Percentiles rank a stretch among this genome's conserved stretches.
Conservation (phyloP, 345 rosid genomes). For the Heritiera fomes region DNA sequence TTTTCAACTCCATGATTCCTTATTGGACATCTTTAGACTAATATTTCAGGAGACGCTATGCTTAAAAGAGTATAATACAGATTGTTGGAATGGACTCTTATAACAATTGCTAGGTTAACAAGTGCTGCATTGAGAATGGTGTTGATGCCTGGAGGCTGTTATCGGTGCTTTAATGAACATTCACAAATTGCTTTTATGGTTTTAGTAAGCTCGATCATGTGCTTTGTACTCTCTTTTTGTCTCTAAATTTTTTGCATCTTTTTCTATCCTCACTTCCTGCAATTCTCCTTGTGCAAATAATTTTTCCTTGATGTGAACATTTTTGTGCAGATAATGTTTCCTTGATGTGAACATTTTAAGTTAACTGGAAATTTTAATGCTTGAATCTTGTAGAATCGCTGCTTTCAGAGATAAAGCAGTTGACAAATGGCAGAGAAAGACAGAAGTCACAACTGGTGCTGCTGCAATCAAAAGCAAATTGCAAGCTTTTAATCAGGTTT, state of each 20-base stretch:
- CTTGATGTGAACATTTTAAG: neutral
- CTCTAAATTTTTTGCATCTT: neutral
- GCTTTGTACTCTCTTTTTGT: neutral
- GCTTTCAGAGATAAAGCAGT: conserved; percentile 78
- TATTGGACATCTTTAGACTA: neutral
- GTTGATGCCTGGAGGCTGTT: neutral
- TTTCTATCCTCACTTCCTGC: neutral
- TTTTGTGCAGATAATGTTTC: conserved; percentile 1
- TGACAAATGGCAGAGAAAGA: conserved; percentile 92
- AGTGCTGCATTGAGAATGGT: neutral
- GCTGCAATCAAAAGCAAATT: conserved; percentile 84
- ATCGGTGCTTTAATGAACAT: neutral
- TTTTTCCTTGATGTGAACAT: neutral
- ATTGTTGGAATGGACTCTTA: neutral
- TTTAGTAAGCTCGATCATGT: neutral
- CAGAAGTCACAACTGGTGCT: conserved; percentile 85
- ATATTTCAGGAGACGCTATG: neutral
- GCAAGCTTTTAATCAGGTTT: conserved; percentile 95
- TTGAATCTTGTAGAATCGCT: conserved; percentile 58
- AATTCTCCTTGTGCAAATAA: neutral
- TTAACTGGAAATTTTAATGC: conserved; percentile 15
- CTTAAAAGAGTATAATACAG: conserved; percentile 6
- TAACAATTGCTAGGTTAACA: too few species aligned
- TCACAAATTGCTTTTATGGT: conserved; percentile 4
- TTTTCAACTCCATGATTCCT: neutral